Evolutionary conservation across 2,329 filamentous ascomycete species (phyloP).

Genomic region (Fusarium sp.): DNA sequence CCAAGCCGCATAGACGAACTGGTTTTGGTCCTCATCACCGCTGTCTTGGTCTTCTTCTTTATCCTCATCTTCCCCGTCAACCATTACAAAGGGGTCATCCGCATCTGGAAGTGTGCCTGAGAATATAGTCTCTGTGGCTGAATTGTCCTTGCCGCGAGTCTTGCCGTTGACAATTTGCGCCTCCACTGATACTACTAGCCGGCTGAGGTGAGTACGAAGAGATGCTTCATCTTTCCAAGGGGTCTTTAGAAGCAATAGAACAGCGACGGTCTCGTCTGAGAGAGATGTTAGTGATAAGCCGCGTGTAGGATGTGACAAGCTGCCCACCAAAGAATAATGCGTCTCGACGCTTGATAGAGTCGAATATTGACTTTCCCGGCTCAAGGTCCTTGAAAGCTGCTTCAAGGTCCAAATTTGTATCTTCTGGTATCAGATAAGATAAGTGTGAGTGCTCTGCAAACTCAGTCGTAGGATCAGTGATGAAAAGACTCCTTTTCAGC

Average conservation of each 20-base stretch:
- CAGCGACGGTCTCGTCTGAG: conserved; percentile 78
- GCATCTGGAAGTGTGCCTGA: conserved; percentile 62
- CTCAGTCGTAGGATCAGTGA: conserved; percentile 43
- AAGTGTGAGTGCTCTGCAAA: conserved; percentile 70
- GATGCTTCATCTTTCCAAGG: conserved; percentile 67
- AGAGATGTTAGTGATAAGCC: conserved; percentile 35
- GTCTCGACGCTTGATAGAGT: conserved; percentile 70
- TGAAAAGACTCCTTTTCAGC: conserved; percentile 37
- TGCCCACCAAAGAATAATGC: conserved; percentile 77
- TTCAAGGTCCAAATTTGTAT: conserved; percentile 66
- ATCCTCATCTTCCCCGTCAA: conserved; percentile 53
- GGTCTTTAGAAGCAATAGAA: conserved; percentile 75
- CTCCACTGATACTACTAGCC: conserved; percentile 74
- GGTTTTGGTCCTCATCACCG: conserved; percentile 36
- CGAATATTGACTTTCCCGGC: conserved; percentile 60
- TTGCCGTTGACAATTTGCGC: conserved; percentile 71
- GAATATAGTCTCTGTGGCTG: conserved; percentile 69
- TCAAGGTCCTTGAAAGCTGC: conserved; percentile 59
- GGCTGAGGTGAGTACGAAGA: conserved; percentile 68
- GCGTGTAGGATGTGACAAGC: conserved; percentile 52
- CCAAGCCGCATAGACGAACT: conserved; percentile 67
- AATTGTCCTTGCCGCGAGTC: conserved; percentile 59
- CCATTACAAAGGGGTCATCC: conserved; percentile 62
- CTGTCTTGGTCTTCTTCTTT: conserved; percentile 51
- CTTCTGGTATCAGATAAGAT: conserved; percentile 68